phyloP scores from a whole-genome alignment of 1,284 basidiomycete species.

The Cerioporus squamosus region DNA sequence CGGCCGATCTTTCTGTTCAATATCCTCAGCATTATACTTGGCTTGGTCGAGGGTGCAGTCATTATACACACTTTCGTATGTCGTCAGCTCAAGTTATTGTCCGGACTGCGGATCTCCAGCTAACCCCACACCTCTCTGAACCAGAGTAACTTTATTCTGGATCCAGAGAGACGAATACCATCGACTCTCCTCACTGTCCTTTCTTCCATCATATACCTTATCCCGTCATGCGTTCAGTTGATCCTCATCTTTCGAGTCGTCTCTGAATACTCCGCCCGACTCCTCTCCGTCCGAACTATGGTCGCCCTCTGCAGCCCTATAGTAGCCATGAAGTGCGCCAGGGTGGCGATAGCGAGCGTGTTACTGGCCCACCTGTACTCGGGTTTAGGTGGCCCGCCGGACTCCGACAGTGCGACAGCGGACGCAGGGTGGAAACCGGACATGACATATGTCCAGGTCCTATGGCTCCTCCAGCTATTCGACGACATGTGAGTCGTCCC shows the following conservation, averaged over 20 bases:
- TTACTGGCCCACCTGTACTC: neutral
- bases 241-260: slow-evolving; percentile 30
- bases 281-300: neutral
- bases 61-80: neutral
- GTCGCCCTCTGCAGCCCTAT: slow-evolving; percentile 2
- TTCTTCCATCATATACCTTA: slow-evolving; percentile 5
- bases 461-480: slow-evolving; percentile 34
- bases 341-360: neutral
- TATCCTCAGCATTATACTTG: slow-evolving; percentile 21
- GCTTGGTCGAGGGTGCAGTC: slow-evolving; percentile 6
- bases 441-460: slow-evolving; percentile 17
- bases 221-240: slow-evolving; percentile 25
- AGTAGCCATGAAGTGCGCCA: neutral
- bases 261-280: slow-evolving; percentile 23
- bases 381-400: neutral
- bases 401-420: neutral
- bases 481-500: slow-evolving; percentile 28
- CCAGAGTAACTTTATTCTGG: neutral
- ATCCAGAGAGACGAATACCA: neutral
- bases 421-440: neutral
- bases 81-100: neutral
- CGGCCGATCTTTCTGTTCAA: slow-evolving; percentile 33
- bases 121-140: no score
- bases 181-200: slow-evolving; percentile 1
- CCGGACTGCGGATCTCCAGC: no score